A percentile compares a stretch with the other conserved stretches of the same genome.
Conservation (phyloP, 352 stramenopile genomes). For the Phytophthora pini region DNA sequence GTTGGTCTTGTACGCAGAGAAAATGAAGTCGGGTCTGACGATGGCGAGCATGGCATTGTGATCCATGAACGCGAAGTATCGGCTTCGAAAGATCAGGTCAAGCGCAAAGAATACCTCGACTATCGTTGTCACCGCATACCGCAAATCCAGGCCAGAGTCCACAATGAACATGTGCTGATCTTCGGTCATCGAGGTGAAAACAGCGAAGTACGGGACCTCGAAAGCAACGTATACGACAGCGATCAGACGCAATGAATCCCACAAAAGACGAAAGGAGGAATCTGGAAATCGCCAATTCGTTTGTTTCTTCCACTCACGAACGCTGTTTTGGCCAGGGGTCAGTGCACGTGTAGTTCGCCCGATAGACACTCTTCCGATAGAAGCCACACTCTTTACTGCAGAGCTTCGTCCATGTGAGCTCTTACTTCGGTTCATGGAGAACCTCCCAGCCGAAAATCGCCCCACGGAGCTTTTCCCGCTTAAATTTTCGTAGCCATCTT, state of each 20-base stretch:
- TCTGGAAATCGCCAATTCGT: constrained; percentile 49
- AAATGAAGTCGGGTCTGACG: constrained; percentile 57
- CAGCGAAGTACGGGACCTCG: constrained; percentile 72
- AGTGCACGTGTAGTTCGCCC: constrained; percentile 3
- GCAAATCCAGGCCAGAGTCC: constrained; percentile 25
- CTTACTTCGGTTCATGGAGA: no score
- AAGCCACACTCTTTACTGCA: constrained; percentile 16
- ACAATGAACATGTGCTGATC: constrained; percentile 53
- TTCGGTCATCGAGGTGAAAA: constrained; percentile 68
- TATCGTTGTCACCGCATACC: constrained; percentile 43
- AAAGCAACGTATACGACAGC: constrained; percentile 58
- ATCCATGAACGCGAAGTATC: constrained; percentile 67
- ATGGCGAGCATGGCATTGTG: constrained; percentile 63
- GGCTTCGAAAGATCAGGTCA: constrained; percentile 20
- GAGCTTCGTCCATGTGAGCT: constrained; percentile 21
- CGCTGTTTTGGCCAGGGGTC: neutral
- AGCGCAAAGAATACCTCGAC: constrained; percentile 57
- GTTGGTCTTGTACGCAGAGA: constrained; percentile 54
- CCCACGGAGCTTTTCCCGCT: constrained; percentile 14
- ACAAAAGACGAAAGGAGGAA: constrained; percentile 55
- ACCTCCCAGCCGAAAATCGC: constrained; percentile 13
- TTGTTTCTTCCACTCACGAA: neutral
- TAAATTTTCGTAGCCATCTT: constrained; percentile 30
- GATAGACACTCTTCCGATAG: constrained; percentile 4
- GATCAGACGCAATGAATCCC: constrained; percentile 53